These are phyloP conservation scores for Nidula microcarpa DNA, from an alignment of 768 basidiomycete species.

Conservation along the genomic window DNA sequence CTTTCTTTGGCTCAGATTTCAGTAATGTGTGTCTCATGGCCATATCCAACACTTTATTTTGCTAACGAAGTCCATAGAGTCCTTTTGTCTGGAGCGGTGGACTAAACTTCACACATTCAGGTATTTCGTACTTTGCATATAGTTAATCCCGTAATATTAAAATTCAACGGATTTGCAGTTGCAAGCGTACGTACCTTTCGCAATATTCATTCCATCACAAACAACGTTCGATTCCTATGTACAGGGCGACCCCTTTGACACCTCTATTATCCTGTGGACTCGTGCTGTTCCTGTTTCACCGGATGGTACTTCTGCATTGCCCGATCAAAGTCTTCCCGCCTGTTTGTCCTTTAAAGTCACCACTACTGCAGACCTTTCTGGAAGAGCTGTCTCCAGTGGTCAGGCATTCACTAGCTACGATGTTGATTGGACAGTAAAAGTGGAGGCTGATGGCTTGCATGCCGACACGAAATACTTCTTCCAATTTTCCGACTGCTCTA, in stretches of 20 bases:
- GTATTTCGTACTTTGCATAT: constrained; percentile 10
- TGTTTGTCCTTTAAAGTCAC: constrained; percentile 47
- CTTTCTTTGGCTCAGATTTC: constrained; percentile 47
- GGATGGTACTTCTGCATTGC: constrained; percentile 20
- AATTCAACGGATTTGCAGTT: constrained; percentile 20
- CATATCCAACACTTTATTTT: background rate
- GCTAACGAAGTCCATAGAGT: constrained; percentile 19
- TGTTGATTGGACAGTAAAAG: constrained; percentile 58
- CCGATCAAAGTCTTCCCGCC: constrained; percentile 47
- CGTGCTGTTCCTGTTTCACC: constrained; percentile 38
- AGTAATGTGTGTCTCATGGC: constrained; percentile 31
- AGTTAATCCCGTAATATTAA: too few relatives aligned
- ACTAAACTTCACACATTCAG: constrained; percentile 45
- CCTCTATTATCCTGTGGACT: constrained; percentile 56
- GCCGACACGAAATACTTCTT: constrained; percentile 55
- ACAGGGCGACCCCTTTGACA: constrained; percentile 55
- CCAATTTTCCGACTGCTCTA: constrained; percentile 52
- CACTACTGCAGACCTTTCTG: constrained; percentile 27
- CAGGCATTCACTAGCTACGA: constrained; percentile 55
- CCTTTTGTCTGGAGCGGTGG: constrained; percentile 48
- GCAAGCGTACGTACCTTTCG: constrained; percentile 36
- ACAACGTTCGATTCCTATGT: background rate
- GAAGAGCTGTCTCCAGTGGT: constrained; percentile 34
- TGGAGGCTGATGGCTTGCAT: constrained; percentile 47
- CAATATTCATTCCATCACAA: background rate